Evolutionary conservation across 352 stramenopile species (phyloP).

Genomic region (Phytophthora pistaciae): DNA sequence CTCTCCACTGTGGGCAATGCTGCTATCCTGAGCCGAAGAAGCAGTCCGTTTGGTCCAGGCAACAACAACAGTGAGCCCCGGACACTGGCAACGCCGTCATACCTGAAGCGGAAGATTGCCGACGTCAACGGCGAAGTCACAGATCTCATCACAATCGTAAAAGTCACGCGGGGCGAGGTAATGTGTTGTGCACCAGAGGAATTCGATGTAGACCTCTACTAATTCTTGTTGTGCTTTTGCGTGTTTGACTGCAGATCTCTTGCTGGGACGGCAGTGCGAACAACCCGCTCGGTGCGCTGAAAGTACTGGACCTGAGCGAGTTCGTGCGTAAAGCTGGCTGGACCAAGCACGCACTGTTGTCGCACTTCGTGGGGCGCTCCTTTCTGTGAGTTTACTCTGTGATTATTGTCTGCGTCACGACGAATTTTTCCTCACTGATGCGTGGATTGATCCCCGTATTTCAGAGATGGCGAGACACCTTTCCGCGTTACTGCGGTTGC

Average conservation of each 20-base stretch:
- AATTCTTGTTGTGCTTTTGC: neutral
- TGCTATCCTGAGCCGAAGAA: conserved; percentile 41
- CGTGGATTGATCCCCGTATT: neutral
- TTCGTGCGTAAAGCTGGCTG: conserved; percentile 80
- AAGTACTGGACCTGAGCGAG: conserved; percentile 75
- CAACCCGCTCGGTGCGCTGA: conserved; percentile 51
- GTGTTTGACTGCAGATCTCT: conserved; percentile 50
- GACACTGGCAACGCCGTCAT: conserved; percentile 44
- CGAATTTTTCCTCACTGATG: neutral
- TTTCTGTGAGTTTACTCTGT: conserved; percentile 54
- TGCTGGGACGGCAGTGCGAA: conserved; percentile 68
- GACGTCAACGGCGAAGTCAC: conserved; percentile 59
- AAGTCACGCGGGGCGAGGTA: conserved; percentile 78
- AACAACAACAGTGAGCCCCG: conserved; percentile 31
- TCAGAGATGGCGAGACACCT: conserved; percentile 52
- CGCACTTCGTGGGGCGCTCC: conserved; percentile 75
- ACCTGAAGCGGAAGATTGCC: conserved; percentile 57
- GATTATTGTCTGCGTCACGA: neutral
- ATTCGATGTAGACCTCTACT: neutral
- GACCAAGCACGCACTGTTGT: conserved; percentile 74
- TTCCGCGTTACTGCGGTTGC: conserved; percentile 63
- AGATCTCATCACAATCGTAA: conserved; percentile 79
- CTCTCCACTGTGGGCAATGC: conserved; percentile 31
- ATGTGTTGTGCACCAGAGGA: neutral
- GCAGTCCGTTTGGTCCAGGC: conserved; percentile 34